Percentiles rank a stretch among this genome's conserved stretches.
Evolutionary conservation across 257 asterid genomes (phyloP).

Genomic region (Ballota nigra): DNA sequence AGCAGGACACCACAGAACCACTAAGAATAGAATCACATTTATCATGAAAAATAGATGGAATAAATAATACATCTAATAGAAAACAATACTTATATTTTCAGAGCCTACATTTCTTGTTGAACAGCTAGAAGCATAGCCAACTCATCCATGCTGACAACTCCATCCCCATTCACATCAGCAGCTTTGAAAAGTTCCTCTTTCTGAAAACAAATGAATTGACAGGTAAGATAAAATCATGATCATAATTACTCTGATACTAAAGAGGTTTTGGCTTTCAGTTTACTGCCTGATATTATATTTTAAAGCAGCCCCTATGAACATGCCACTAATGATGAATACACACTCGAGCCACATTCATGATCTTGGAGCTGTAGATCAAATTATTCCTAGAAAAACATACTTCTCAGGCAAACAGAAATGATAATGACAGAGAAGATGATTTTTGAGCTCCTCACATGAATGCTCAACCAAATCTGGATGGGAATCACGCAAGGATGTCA

Average conservation of each 20-base stretch:
- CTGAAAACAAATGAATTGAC: constrained; percentile 40
- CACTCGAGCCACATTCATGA: constrained; percentile 2
- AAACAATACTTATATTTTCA: not conserved
- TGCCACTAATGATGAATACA: constrained; percentile 8
- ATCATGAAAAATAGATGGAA: not conserved
- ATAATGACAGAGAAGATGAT: not conserved
- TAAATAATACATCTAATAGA: not conserved
- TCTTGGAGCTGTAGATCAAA: not conserved
- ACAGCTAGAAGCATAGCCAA: constrained; percentile 91
- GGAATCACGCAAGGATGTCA: not conserved
- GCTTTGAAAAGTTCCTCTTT: constrained; percentile 92
- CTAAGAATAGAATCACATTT: constrained; percentile 1
- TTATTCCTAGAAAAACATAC: not conserved
- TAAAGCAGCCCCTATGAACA: constrained; percentile 6
- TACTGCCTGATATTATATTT: not conserved
- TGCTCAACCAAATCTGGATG: not conserved
- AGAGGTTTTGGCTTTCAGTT: constrained; percentile 13
- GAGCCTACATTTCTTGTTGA: constrained; percentile 80
- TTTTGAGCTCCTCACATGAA: not conserved
- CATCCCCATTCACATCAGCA: constrained; percentile 93
- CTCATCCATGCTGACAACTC: constrained; percentile 91
- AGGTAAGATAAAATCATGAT: constrained; percentile 18
- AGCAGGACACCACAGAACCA: not conserved
- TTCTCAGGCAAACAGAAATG: not conserved
- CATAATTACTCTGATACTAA: constrained; percentile 4